These are phyloP conservation scores for Kalmusia sp. DNA, from an alignment of 2,329 filamentous ascomycete species.

Conservation along the genomic window DNA sequence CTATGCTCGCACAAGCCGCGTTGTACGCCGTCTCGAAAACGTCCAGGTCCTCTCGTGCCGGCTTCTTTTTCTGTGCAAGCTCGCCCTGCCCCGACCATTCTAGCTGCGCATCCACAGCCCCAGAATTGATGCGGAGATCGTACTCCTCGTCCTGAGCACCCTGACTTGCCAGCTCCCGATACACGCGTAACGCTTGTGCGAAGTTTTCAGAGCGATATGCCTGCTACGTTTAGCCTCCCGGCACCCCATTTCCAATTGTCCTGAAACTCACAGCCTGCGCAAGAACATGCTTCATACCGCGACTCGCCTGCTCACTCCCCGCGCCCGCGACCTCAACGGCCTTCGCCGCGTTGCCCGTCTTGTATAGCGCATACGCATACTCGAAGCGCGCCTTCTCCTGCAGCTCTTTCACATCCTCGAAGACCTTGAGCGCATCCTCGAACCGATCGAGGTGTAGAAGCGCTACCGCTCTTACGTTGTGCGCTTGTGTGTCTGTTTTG, in stretches of 20 bases:
- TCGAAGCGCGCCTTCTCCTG: slow-evolving; percentile 70
- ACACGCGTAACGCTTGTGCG: slow-evolving; percentile 68
- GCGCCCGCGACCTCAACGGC: slow-evolving; percentile 63
- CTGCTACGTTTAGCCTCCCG: slow-evolving; percentile 30
- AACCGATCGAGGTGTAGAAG: slow-evolving; percentile 84
- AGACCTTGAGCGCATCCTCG: slow-evolving; percentile 74
- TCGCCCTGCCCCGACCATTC: slow-evolving; percentile 69
- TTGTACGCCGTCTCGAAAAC: slow-evolving; percentile 86
- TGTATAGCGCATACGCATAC: slow-evolving; percentile 84
- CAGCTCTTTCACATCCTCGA: slow-evolving; percentile 68
- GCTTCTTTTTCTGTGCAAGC: slow-evolving; percentile 61
- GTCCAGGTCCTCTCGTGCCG: slow-evolving; percentile 68
- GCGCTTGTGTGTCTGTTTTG: slow-evolving; percentile 66
- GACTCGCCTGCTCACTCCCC: slow-evolving; percentile 39
- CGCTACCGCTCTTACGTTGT: slow-evolving; percentile 75
- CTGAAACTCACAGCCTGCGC: slow-evolving; percentile 63
- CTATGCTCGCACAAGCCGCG: slow-evolving; percentile 75
- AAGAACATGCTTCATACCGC: slow-evolving; percentile 66
- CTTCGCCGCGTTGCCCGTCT: slow-evolving; percentile 72
- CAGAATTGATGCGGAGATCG: slow-evolving; percentile 78
- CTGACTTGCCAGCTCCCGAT: slow-evolving; percentile 63
- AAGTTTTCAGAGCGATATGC: slow-evolving; percentile 81
- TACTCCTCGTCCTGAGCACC: slow-evolving; percentile 69
- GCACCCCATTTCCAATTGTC: background rate
- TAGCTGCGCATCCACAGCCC: slow-evolving; percentile 74